Evolutionary conservation across 2,329 filamentous ascomycete genomes (phyloP), one percentile per base, ranked within the genome.

Genomic region (Pestalotiopsis sp.): DNA sequence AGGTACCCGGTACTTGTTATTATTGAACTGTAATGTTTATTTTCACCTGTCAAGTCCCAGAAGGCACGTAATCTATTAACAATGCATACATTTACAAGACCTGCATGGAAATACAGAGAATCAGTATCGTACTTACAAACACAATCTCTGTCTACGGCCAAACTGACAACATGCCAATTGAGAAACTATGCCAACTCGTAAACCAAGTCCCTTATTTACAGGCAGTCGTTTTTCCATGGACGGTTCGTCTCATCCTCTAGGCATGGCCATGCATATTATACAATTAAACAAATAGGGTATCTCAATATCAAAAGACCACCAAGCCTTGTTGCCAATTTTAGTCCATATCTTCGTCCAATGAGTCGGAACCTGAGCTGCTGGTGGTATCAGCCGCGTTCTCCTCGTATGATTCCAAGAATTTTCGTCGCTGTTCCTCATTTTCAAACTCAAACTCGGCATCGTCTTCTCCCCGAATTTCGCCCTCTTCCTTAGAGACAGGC

Each of bases 401-500:
- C 4, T 62, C 27, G n/a, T 41, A 62, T 9, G 61, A 20, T 27
- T 14, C 61, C 25, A 64, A 20, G 23, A 66, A 66, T 36, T 23
- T 7, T 38, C 6, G 25, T 27, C 45, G 45, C 31, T 56, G 25
- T 27, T 57, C 52, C 23, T 58, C 49, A 27, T 66, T 36, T 52
- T 61, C 67, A 57, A 65, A 68, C 39, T 49, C 67, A 62, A 60
- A 68, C 70, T 11, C 61, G 68, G 41, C 25, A 25, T 68, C 70
- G 11, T 72, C 74, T 38, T 75, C 74, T 12, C 71, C 70, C 17
- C 71, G 71, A 20, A 73, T 70, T 12, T 71, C 71, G 5, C 74
- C 70, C 4, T 76, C 73, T 64, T 65, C 58, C 59, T 62, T 62
- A 62, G 31, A 62, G 59, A 17, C 36, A 7, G 52, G 36, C 31